Evolutionary conservation across 192 early-diverging fungal species (phyloP).

Genomic region (Coemansia sp.): DNA sequence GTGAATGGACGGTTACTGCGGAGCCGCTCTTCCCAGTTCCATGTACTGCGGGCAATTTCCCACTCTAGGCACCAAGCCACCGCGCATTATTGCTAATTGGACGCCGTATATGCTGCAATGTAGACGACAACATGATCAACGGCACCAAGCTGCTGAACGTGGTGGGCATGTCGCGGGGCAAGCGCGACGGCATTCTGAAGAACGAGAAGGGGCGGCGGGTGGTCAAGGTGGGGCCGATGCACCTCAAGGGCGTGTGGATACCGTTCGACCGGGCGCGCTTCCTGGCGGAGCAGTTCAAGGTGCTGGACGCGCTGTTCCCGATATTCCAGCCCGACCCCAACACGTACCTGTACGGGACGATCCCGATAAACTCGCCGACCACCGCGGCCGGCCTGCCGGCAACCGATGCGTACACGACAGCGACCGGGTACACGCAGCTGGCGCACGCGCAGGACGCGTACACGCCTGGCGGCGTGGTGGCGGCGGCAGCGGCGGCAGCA

Average conservation of each 20-base stretch:
- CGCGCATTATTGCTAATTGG: too few species aligned
- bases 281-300: constrained; percentile 68
- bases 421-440: constrained; percentile 40
- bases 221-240: constrained; percentile 83
- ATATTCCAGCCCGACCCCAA: constrained; percentile 71
- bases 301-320: constrained; percentile 67
- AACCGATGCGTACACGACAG: constrained; percentile 35
- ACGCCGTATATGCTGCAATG: neutral
- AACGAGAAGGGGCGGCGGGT: constrained; percentile 82
- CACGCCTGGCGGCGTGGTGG: constrained; percentile 14
- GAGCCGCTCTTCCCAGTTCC: neutral
- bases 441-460: constrained; percentile 44
- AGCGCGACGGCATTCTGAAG: constrained; percentile 80
- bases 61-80: too few species aligned
- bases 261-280: constrained; percentile 62
- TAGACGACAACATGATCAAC: constrained; percentile 84
- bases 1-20: neutral
- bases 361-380: constrained; percentile 47
- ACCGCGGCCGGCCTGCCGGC: constrained; percentile 35
- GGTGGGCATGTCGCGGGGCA: constrained; percentile 81
- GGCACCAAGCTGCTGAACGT: constrained; percentile 85
- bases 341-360: constrained; percentile 57
- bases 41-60: neutral
- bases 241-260: constrained; percentile 85
- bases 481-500: constrained; percentile 4